A percentile compares a stretch with the other conserved stretches of the same genome.
These are phyloP conservation scores for Paramecium sonneborni DNA, from an alignment of 73 alveolate genomes.

Conservation along the genomic window DNA sequence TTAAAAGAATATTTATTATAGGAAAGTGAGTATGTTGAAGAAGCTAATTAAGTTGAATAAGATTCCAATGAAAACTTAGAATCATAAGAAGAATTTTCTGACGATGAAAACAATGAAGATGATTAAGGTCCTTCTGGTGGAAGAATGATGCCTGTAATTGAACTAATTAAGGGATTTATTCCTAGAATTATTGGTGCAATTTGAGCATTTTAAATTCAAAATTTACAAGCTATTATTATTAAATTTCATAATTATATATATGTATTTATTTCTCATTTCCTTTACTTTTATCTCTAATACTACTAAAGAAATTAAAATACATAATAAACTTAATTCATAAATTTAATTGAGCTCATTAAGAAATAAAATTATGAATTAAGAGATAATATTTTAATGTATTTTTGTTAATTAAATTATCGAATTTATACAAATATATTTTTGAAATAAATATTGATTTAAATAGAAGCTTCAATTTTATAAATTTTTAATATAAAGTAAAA, in stretches of 20 bases:
- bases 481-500: too few species aligned
- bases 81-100: background rate
- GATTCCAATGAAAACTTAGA: background rate
- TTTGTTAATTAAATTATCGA: too few species aligned
- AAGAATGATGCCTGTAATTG: slow-evolving; percentile 23
- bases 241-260: background rate
- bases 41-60: background rate
- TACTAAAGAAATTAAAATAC: too few species aligned
- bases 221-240: background rate
- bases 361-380: too few species aligned
- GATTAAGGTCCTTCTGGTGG: slow-evolving; percentile 33
- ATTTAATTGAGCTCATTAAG: too few species aligned
- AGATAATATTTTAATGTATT: too few species aligned
- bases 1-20: background rate
- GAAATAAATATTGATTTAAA: too few species aligned
- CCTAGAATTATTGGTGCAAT: slow-evolving; percentile 3
- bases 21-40: background rate
- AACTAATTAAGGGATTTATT: slow-evolving; percentile 6
- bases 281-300: too few species aligned
- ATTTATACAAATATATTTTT: too few species aligned
- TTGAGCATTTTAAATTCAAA: background rate
- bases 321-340: too few species aligned
- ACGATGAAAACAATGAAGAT: background rate
- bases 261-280: too few species aligned
- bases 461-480: too few species aligned